Evolutionary conservation across 345 rosid species (phyloP).

Genomic region (Lepidium sativum): DNA sequence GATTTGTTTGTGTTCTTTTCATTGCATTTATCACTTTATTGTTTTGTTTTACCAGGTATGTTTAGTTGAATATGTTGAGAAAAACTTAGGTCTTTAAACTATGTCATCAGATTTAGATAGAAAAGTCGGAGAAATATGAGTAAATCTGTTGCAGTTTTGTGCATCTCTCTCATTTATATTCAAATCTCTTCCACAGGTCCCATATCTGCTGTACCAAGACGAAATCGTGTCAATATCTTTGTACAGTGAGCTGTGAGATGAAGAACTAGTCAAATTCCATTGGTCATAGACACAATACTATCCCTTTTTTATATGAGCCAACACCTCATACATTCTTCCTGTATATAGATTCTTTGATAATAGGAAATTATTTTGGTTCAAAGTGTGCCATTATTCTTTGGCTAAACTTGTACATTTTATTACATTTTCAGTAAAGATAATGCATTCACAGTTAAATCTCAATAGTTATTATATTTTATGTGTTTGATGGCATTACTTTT

Average conservation of each 20-base stretch:
- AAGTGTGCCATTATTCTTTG: neutral
- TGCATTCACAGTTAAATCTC: neutral
- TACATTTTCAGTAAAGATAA: neutral
- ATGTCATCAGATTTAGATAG: neutral
- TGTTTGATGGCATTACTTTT: neutral
- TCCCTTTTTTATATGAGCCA: neutral
- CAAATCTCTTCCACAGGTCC: slow-evolving; percentile 50
- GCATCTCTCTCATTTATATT: neutral
- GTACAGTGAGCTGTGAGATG: slow-evolving; percentile 46
- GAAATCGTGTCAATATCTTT: slow-evolving; percentile 48
- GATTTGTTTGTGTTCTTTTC: neutral
- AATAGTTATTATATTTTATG: neutral
- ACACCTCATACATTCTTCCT: neutral
- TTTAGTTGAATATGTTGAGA: neutral
- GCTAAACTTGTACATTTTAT: neutral
- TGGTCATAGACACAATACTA: slow-evolving; percentile 11
- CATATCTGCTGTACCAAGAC: slow-evolving; percentile 46
- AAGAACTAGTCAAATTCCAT: slow-evolving; percentile 30
- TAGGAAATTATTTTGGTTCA: slow-evolving; percentile 4
- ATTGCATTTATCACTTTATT: neutral
- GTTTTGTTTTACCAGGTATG: neutral
- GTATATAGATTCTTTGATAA: slow-evolving; percentile 9
- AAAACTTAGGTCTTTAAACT: neutral
- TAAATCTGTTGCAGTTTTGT: neutral
- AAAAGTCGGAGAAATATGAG: neutral